Evolutionary conservation across 2,329 filamentous ascomycete species (phyloP).

Genomic region (Eurotiales sp.): DNA sequence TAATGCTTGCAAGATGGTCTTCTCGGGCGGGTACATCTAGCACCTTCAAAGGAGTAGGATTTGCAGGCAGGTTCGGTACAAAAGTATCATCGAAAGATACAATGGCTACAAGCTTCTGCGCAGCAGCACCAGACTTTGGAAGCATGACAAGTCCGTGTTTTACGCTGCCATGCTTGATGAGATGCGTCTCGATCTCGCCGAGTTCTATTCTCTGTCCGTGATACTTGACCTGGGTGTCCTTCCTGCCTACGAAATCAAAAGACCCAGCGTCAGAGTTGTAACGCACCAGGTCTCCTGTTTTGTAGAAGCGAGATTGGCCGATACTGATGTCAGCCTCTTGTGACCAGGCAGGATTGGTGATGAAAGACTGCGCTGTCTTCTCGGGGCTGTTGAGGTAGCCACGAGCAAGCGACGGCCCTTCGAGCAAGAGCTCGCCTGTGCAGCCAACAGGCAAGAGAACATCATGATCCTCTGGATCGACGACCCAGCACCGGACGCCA

Average conservation of each 20-base stretch:
- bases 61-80: not conserved
- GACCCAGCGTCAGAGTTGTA: conserved; percentile 37
- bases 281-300: conserved; percentile 28
- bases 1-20: conserved; percentile 14
- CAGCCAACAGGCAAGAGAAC: conserved; percentile 44
- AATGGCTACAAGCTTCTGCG: conserved; percentile 13
- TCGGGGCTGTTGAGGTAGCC: conserved; percentile 44
- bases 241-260: conserved; percentile 28
- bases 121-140: conserved; percentile 27
- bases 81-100: conserved; percentile 1
- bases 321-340: conserved; percentile 22
- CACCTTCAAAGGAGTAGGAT: conserved; percentile 3
- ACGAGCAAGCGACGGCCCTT: conserved; percentile 37
- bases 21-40: conserved; percentile 6
- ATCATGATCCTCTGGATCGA: conserved; percentile 42
- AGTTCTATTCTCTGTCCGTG: conserved; percentile 42
- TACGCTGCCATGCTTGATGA: conserved; percentile 23
- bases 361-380: conserved; percentile 35
- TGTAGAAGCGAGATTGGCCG: conserved; percentile 35
- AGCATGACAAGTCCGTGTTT: conserved; percentile 35
- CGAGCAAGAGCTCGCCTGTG: conserved; percentile 39
- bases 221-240: conserved; percentile 39
- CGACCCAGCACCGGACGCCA: conserved; percentile 43
- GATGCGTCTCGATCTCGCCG: conserved; percentile 38
- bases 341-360: conserved; percentile 37